These are phyloP conservation scores for Punctularia strigosozonata DNA, from an alignment of 768 basidiomycete species.

Conservation along the genomic window DNA sequence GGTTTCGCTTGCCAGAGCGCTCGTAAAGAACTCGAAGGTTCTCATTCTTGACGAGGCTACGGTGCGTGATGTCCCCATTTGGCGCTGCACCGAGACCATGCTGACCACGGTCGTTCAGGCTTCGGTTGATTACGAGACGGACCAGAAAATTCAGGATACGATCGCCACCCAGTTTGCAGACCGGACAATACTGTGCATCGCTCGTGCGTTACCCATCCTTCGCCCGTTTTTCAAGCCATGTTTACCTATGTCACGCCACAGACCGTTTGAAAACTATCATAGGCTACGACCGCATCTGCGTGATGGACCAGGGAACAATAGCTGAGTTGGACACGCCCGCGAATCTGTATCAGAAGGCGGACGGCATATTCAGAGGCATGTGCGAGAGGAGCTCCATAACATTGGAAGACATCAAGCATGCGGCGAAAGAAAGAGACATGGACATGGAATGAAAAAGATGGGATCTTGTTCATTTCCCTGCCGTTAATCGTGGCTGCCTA, in stretches of 20 bases:
- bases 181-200: slow-evolving; percentile 41
- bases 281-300: slow-evolving; percentile 57
- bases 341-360: slow-evolving; percentile 27
- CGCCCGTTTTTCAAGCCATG: neutral
- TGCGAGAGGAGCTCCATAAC: slow-evolving; percentile 44
- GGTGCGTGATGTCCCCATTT: neutral
- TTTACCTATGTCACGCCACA: slow-evolving; percentile 1
- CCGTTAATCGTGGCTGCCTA: too few species aligned
- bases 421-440: slow-evolving; percentile 7
- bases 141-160: slow-evolving; percentile 39
- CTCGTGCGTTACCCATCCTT: slow-evolving; percentile 13
- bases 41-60: slow-evolving; percentile 90
- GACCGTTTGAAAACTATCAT: slow-evolving; percentile 43
- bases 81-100: neutral
- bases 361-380: slow-evolving; percentile 50
- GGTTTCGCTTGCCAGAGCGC: slow-evolving; percentile 78
- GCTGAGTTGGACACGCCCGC: slow-evolving; percentile 42
- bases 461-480: too few species aligned
- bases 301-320: slow-evolving; percentile 53
- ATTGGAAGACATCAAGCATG: slow-evolving; percentile 29
- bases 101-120: slow-evolving; percentile 13
- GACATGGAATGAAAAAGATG: too few species aligned
- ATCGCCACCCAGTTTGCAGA: slow-evolving; percentile 31
- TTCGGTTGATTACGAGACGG: slow-evolving; percentile 35
- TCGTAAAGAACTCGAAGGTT: slow-evolving; percentile 78